Base-by-base conservation (phyloP, 805 yeast genomes). In the Ogataea trehalophila region DNA sequence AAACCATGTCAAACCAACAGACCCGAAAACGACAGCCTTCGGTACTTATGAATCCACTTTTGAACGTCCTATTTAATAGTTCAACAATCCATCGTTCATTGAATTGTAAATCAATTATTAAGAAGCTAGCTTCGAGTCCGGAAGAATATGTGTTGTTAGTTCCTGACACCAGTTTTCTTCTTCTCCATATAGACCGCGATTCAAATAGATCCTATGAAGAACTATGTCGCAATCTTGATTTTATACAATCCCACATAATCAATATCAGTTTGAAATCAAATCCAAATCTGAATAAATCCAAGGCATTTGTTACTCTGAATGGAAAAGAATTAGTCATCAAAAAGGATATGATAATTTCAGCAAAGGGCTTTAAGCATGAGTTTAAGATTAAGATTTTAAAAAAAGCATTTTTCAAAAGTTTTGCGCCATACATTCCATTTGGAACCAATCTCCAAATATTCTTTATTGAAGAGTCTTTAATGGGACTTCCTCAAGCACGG, bases 11-110 rank as follows among this genome's bases (percentile, higher is more conserved):
- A 23, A 26, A 2, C 29, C 29, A 26, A 15, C 29, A 17, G n/a
- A 5, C 37, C 6, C 16, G 38, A 23, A 48, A 46, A 17, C 46
- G 42, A 9, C 77, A 77, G 55, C 69, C 78, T 34, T 87, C 87
- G 3, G 43, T 43, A 42, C 44, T 83, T 46, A 65, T 75, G 47
- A 84, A 85, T 56, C 89, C 91, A 8, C 67, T 83, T 34, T 67
- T 85, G 33, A 81, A 85, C 61, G 73, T 81, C 36, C 63, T 85
- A 6, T 84, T 86, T 69, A 82, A 84, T 66, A 80, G 84, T 55
- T 83, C 85, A 0, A 70, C 67, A 47, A 80, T 80, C 2, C 49
- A 62, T 6, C 65, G 63, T n/a, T 69, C 75, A 0, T 74, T 81
- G 13, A 15, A 66, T 74, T 43, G 61, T 20, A 75, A 72, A 48